phyloP scores from a whole-genome alignment of 2,329 filamentous ascomycete species.

The Penicillium glabrum region DNA sequence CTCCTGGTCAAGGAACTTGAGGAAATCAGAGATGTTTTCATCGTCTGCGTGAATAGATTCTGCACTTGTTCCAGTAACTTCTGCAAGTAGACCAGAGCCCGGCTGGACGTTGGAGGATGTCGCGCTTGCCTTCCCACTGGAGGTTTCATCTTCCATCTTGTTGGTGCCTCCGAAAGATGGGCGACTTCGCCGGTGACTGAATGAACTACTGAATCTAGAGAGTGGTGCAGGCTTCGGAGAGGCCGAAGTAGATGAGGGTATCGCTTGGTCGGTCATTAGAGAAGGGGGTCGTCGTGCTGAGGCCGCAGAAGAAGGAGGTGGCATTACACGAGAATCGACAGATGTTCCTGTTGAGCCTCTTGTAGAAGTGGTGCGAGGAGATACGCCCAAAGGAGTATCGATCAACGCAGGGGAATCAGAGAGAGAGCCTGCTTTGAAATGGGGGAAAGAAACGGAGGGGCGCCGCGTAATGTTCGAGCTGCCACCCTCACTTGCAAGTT shows the following conservation, averaged over 20 bases:
- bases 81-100: conserved; percentile 76
- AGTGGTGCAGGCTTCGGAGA: conserved; percentile 77
- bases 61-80: conserved; percentile 62
- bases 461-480: conserved; percentile 60
- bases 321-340: conserved; percentile 41
- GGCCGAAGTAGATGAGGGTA: conserved; percentile 66
- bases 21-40: conserved; percentile 89
- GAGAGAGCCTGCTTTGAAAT: conserved; percentile 95
- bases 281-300: conserved; percentile 48
- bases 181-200: conserved; percentile 78
- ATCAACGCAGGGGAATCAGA: conserved; percentile 75
- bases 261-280: conserved; percentile 59
- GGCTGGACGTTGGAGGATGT: conserved; percentile 59
- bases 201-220: conserved; percentile 91
- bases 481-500: conserved; percentile 47
- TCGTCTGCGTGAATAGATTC: conserved; percentile 76
- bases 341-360: conserved; percentile 40
- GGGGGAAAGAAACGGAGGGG: conserved; percentile 85
- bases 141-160: conserved; percentile 51
- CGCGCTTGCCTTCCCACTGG: conserved; percentile 59
- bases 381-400: conserved; percentile 50
- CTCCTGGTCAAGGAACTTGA: conserved; percentile 83
- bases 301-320: conserved; percentile 38
- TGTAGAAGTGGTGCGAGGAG: conserved; percentile 51
- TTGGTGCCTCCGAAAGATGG: conserved; percentile 74